Evolutionary conservation across 2,329 filamentous ascomycete species (phyloP).

Genomic region (Fusarium penzigii): DNA sequence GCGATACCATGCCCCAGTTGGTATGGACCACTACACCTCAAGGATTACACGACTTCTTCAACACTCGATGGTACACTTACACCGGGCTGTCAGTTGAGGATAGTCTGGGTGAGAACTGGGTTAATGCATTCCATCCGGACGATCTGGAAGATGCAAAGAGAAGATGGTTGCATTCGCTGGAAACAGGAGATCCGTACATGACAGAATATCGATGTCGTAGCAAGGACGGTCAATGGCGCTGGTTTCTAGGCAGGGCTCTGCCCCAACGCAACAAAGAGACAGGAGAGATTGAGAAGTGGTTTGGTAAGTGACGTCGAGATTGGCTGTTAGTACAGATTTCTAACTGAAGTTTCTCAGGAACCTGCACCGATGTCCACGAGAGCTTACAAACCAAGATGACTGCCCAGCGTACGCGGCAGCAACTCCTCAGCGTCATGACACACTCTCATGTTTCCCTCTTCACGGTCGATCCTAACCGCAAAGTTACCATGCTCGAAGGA

Average conservation of each 20-base stretch:
- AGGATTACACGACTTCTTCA: slow-evolving; percentile 72
- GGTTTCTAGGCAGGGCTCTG: slow-evolving; percentile 74
- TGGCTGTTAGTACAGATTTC: neutral
- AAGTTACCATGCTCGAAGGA: slow-evolving; percentile 71
- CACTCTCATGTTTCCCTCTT: slow-evolving; percentile 77
- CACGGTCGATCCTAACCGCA: slow-evolving; percentile 63
- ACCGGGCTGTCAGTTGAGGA: slow-evolving; percentile 66
- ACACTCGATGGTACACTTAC: slow-evolving; percentile 77
- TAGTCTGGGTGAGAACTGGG: slow-evolving; percentile 64
- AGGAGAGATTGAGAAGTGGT: slow-evolving; percentile 75
- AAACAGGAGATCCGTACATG: slow-evolving; percentile 67
- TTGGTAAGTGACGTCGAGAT: slow-evolving; percentile 48
- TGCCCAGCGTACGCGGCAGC: slow-evolving; percentile 67
- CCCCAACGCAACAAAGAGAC: slow-evolving; percentile 66
- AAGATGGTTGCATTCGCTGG: slow-evolving; percentile 63
- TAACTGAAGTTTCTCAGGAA: slow-evolving; percentile 40
- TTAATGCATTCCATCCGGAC: slow-evolving; percentile 67
- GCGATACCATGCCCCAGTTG: slow-evolving; percentile 70
- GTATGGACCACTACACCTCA: slow-evolving; percentile 73
- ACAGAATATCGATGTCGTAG: slow-evolving; percentile 71
- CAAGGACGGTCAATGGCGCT: slow-evolving; percentile 70
- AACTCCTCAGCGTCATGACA: slow-evolving; percentile 71
- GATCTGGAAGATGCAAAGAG: slow-evolving; percentile 59
- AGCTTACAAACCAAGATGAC: slow-evolving; percentile 67
- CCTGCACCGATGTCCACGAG: slow-evolving; percentile 78